Base-by-base conservation (phyloP, 371 early-diverging fungal genomes). In the Mortierella sp. region DNA sequence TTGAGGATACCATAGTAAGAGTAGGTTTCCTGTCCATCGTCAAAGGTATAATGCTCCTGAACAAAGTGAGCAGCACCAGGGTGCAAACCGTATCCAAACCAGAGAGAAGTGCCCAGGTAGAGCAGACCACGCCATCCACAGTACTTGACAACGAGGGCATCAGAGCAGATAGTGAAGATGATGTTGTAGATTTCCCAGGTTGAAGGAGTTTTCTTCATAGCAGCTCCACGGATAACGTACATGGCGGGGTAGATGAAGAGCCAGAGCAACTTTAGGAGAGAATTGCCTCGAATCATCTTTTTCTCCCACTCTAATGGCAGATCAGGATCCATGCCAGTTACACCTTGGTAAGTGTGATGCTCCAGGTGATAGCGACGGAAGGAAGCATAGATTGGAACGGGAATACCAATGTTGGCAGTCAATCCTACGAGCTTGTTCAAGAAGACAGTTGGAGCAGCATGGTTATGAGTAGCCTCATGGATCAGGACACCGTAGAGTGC, bases 21-120 rank as follows among this genome's bases (percentile, higher is more conserved):
- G 85, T 98, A 98, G 1, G 98, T 98, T 84, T 99, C 98, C 84
- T 96, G 96, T 17, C 97, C 98, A 72, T 96, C 93, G 58, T 89
- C 92, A 88, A 96, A 97, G 28, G 96, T 96, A 82, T 96, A 99
- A 85, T 99, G 98, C 87, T 99, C 99, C 85, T 96, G 97, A 74
- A 99, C 93, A 67, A 98, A 97, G 82, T 99, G 99, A 23, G 96
- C 98, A 5, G 98, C 98, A 32, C 94, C 96, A 17, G 98, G 98
- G 85, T 99, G 98, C 31, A 97, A 83, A 31, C 95, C 93, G 80
- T 94, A 97, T 40, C 98, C 98, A 60, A 97, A 88, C 86, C 92
- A 94, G 37, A 96, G 89, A 17, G 94, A 93, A 23, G 92, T 68
- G 68, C 90, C 85, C 23, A 97, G 84, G 82, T 97, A 99, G 22